Conservation (phyloP, 805 yeast genomes). For the Candida xiaguanensis region DNA sequence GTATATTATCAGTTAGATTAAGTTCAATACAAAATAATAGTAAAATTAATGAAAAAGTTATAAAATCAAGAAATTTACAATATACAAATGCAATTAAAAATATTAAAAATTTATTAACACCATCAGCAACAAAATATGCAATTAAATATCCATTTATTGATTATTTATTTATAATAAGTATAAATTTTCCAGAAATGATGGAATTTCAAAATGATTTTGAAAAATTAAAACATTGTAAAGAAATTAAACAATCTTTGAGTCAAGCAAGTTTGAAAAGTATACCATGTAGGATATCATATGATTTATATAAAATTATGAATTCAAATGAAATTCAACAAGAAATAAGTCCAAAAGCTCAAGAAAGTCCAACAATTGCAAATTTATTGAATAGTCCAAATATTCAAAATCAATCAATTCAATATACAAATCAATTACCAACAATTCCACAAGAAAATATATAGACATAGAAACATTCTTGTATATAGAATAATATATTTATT, state of each 20-base stretch:
- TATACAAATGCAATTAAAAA: constrained; percentile 14
- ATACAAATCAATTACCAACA: not conserved
- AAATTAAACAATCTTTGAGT: constrained; percentile 10
- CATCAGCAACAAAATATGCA: constrained; percentile 6
- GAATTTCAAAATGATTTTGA: constrained; percentile 9
- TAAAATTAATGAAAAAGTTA: constrained; percentile 8
- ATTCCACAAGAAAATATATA: not conserved
- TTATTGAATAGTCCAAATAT: constrained; percentile 10
- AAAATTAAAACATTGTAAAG: constrained; percentile 9
- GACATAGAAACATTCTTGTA: not conserved
- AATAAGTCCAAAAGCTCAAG: constrained; percentile 8
- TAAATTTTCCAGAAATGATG: constrained; percentile 17
- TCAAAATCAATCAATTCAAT: not conserved
- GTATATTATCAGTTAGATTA: constrained; percentile 15
- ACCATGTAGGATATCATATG: constrained; percentile 17
- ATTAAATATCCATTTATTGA: constrained; percentile 16
- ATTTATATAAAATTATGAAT: constrained; percentile 14
- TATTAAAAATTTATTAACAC: constrained; percentile 11
- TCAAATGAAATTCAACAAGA: not conserved
- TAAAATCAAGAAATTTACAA: constrained; percentile 11
- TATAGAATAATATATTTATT: not conserved
- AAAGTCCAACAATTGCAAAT: constrained; percentile 11
- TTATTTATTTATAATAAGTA: constrained; percentile 14
- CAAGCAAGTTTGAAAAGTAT: constrained; percentile 10
- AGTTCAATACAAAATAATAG: constrained; percentile 8